A percentile compares a stretch with the other conserved stretches of the same genome.
phyloP scores from a whole-genome alignment of 1,139 yeast genomes.

The Meyerozyma sp. region DNA sequence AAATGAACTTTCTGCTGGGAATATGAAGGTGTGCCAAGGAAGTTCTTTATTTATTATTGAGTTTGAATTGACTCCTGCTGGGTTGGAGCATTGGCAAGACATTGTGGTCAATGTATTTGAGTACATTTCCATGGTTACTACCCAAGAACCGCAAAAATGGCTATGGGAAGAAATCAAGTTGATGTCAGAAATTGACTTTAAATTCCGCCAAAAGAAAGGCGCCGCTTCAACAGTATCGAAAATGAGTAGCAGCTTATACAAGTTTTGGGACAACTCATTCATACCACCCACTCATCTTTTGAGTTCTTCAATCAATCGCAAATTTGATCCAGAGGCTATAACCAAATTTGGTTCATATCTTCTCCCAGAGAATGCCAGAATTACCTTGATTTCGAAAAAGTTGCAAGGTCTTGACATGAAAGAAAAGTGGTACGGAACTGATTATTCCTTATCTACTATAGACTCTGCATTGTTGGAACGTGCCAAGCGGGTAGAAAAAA shows the following conservation, averaged over 20 bases:
- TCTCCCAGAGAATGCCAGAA: constrained; percentile 55
- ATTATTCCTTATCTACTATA: constrained; percentile 50
- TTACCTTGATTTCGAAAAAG: constrained; percentile 50
- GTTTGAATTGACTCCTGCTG: constrained; percentile 70
- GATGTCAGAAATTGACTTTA: constrained; percentile 48
- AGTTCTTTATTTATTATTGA: constrained; percentile 62
- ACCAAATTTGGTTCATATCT: constrained; percentile 46
- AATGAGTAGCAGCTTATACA: constrained; percentile 40
- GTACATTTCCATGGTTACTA: constrained; percentile 56
- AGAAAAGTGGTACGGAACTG: constrained; percentile 92
- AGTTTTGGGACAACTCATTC: constrained; percentile 33
- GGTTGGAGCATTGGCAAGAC: constrained; percentile 59
- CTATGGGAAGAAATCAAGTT: constrained; percentile 45
- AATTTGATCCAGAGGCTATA: constrained; percentile 54
- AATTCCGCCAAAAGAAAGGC: constrained; percentile 60
- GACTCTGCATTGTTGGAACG: constrained; percentile 29
- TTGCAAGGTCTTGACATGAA: constrained; percentile 31
- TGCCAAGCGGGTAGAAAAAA: constrained; percentile 27
- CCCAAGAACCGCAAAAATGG: constrained; percentile 54
- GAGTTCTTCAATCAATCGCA: constrained; percentile 51
- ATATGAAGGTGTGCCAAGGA: constrained; percentile 63
- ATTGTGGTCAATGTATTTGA: constrained; percentile 61
- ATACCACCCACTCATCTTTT: constrained; percentile 64
- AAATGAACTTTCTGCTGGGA: constrained; percentile 71
- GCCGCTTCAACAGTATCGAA: constrained; percentile 59